These are phyloP conservation scores for Rhododendron ovatum DNA, from an alignment of 148 eudicot genomes.

Conservation along the genomic window DNA sequence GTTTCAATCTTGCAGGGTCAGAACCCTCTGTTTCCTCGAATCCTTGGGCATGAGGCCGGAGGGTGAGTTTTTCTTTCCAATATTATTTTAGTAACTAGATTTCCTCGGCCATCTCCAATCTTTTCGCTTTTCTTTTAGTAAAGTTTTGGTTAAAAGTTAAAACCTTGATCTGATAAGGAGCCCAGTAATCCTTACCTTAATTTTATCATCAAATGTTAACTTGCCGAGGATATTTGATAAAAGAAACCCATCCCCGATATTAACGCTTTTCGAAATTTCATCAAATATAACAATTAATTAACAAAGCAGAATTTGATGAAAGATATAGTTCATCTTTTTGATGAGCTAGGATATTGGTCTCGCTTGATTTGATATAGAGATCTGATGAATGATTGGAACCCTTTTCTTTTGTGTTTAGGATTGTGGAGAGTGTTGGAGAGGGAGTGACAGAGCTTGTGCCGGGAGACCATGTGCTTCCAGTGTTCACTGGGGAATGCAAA, in stretches of 20 bases:
- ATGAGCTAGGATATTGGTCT: background rate
- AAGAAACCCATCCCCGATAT: background rate
- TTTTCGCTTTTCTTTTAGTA: background rate
- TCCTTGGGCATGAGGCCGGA: constrained; percentile 51
- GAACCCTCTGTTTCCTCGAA: constrained; percentile 30
- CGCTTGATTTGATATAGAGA: background rate
- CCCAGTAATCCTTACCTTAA: background rate
- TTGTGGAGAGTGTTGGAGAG: constrained; percentile 39
- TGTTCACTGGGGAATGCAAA: constrained; percentile 34
- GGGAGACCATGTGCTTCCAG: constrained; percentile 41
- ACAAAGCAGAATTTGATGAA: too few relatives aligned
- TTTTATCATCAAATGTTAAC: background rate
- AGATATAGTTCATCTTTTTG: background rate
- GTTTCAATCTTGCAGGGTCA: constrained; percentile 20
- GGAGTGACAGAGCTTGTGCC: constrained; percentile 32
- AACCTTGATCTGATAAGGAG: background rate
- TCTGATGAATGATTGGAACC: background rate
- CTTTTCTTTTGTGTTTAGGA: constrained; percentile 1
- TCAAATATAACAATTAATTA: too few relatives aligned
- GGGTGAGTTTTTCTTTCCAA: constrained; percentile 22
- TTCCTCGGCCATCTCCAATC: background rate
- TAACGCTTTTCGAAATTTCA: too few relatives aligned
- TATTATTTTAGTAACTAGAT: background rate
- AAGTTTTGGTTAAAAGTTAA: background rate
- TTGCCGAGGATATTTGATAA: too few relatives aligned